Base-by-base conservation (phyloP, 192 early-diverging fungal genomes). In the Coemansia javaensis region DNA sequence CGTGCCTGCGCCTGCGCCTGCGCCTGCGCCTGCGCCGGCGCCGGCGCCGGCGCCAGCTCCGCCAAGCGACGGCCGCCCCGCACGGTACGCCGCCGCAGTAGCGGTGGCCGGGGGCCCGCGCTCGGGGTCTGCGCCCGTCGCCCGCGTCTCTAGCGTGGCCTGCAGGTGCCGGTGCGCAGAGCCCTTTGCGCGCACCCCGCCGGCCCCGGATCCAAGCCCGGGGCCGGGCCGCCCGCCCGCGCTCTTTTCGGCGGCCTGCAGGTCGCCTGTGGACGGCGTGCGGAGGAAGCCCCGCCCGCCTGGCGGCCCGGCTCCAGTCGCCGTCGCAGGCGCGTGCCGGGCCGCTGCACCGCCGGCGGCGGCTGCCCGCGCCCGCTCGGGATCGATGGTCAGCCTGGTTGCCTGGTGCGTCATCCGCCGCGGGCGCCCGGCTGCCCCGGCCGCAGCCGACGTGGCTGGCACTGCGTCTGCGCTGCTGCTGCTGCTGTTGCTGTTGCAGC, bases 391-490 rank as follows among this genome's bases (percentile, higher is more conserved):
- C 36, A 73, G 41, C 32, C 51, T 50, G 6, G 69, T 65, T 18
- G 70, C 70, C 43, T 73, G 70, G 32, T 73, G 70, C 13, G 63
- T 73, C 70, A 73, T 73, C 27, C 70, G 70, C 14, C 63, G 62
- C 3, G 70, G 63, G 44, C 70, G 47, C 5, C 70, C 70, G 14
- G 70, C 70, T 13, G 50, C 70, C 3, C 70, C 70, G 2, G 70
- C 70, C 1, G 70, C 70, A 10, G 70, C 70, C 9, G 63, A 48
- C 1, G 58, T 53, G 18, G 70, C 70, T 27, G 51, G 41, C 20
- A 63, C 58, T 5, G 50, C 63, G 14, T 40, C 58, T 7, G 53
- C 66, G 6, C 53, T 53, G 12, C 35, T 45, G 31, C 53, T 50
- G 14, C 41, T 58, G 16, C 27, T n/a, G n/a, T n/a, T n/a, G n/a